phyloP scores from a whole-genome alignment of 1,139 yeast species.

The Debaryomyces singareniensis region DNA sequence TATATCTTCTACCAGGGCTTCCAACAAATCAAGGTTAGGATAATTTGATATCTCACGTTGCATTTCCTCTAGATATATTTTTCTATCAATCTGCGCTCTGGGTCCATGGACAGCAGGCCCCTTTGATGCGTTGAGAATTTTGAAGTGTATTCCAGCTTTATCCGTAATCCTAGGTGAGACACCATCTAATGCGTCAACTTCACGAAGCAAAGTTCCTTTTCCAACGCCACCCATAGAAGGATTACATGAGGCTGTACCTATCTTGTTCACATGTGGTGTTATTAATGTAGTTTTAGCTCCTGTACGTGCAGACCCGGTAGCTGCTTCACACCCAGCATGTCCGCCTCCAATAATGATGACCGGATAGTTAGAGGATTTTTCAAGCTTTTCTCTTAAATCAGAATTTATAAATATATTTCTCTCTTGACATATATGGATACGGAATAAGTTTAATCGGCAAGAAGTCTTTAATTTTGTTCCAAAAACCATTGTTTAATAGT shows the following conservation, averaged over 20 bases:
- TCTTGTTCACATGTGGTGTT: constrained; percentile 68
- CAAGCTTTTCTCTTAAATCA: constrained; percentile 29
- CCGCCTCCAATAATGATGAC: constrained; percentile 96
- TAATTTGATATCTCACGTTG: constrained; percentile 58
- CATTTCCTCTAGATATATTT: constrained; percentile 75
- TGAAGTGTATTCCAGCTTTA: constrained; percentile 88
- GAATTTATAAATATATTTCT: constrained; percentile 26
- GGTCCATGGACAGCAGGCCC: constrained; percentile 99
- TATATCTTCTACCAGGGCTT: constrained; percentile 84
- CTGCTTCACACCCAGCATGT: constrained; percentile 98
- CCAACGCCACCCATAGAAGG: constrained; percentile 99
- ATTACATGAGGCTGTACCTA: constrained; percentile 95
- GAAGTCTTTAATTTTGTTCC: no score
- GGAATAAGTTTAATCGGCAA: no score
- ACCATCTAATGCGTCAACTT: constrained; percentile 96
- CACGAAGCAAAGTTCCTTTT: constrained; percentile 86
- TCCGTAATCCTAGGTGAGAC: constrained; percentile 81
- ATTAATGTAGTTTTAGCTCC: constrained; percentile 70
- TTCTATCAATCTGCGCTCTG: constrained; percentile 90
- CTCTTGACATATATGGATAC: neutral
- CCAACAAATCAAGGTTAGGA: constrained; percentile 51
- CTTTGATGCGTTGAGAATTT: constrained; percentile 75
- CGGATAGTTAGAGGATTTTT: constrained; percentile 39
- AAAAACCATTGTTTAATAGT: no score
- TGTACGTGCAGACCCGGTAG: constrained; percentile 83